Evolutionary conservation across 352 stramenopile species (phyloP).

Genomic region (Globisporangium alternatum): DNA sequence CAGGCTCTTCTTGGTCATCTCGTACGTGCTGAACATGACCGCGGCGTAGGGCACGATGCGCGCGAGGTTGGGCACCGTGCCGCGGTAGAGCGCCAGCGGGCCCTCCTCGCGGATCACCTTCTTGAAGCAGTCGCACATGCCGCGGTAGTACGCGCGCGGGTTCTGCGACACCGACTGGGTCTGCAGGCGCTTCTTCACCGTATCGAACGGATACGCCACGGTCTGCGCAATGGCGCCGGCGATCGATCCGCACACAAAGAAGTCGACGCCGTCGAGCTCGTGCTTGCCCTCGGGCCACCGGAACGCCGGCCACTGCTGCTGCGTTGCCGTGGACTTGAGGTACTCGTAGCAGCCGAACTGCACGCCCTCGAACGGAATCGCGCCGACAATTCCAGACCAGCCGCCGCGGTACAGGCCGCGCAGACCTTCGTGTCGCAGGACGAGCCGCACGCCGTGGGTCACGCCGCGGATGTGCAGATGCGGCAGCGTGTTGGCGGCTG

Average conservation of each 20-base stretch:
- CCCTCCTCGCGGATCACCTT: conserved; percentile 74
- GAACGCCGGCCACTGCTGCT: conserved; percentile 50
- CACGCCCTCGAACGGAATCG: conserved; percentile 79
- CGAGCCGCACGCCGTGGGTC: conserved; percentile 52
- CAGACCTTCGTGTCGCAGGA: conserved; percentile 58
- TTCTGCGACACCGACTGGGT: conserved; percentile 24
- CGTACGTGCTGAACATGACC: conserved; percentile 84
- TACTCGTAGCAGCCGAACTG: conserved; percentile 87
- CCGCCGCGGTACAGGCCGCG: conserved; percentile 71
- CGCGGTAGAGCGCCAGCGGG: conserved; percentile 62
- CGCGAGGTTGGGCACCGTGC: conserved; percentile 73
- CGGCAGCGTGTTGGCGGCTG: conserved; percentile 22
- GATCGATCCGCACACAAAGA: conserved; percentile 74
- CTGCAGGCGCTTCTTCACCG: conserved; percentile 82
- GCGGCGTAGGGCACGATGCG: conserved; percentile 79
- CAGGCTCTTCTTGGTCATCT: conserved; percentile 72
- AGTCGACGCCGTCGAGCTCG: conserved; percentile 71
- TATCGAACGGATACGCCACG: conserved; percentile 85
- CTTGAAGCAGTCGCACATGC: conserved; percentile 75
- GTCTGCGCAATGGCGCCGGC: conserved; percentile 73
- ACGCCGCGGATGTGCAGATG: conserved; percentile 55
- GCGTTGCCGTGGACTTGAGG: conserved; percentile 50
- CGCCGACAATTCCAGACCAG: conserved; percentile 58
- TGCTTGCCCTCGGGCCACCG: conserved; percentile 64
- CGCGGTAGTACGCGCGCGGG: conserved; percentile 40